These are phyloP conservation scores for Cladosporium sphaerospermum DNA, from an alignment of 2,329 filamentous ascomycete species.

Conservation along the genomic window DNA sequence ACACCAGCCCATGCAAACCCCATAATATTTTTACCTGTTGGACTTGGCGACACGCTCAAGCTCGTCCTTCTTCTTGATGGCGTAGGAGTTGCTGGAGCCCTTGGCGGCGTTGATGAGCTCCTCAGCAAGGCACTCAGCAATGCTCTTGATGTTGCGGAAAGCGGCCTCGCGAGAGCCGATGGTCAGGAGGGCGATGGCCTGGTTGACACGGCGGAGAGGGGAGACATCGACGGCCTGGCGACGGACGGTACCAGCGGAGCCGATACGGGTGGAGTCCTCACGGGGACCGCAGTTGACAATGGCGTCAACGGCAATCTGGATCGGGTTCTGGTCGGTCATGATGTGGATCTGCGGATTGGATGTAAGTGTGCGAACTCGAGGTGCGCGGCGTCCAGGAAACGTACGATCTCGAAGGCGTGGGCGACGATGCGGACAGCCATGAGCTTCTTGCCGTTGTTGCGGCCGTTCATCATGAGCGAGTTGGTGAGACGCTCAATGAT, in stretches of 20 bases:
- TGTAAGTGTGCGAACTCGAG: constrained; percentile 5
- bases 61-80: constrained; percentile 99
- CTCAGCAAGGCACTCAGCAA: constrained; percentile 98
- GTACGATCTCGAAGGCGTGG: constrained; percentile 98
- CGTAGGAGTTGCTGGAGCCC: constrained; percentile 99
- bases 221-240: constrained; percentile 99
- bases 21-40: constrained; percentile 78
- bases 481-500: constrained; percentile 99
- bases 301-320: constrained; percentile 98
- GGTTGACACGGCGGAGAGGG: constrained; percentile 98
- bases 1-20: constrained; percentile 15
- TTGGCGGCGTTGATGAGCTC: constrained; percentile 99
- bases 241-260: constrained; percentile 98
- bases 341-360: constrained; percentile 74
- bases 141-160: constrained; percentile 99
- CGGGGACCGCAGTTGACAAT: constrained; percentile 99
- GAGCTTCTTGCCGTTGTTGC: constrained; percentile 99
- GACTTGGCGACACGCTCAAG: constrained; percentile 99
- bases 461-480: constrained; percentile 99
- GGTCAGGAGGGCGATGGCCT: constrained; percentile 97
- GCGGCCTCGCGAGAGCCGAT: constrained; percentile 97
- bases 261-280: constrained; percentile 99
- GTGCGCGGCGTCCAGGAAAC: constrained; percentile 36
- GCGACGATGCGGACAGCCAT: constrained; percentile 99
- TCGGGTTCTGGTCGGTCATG: constrained; percentile 99